These are phyloP conservation scores for Mycena filopes DNA, from an alignment of 768 basidiomycete species.

Conservation along the genomic window DNA sequence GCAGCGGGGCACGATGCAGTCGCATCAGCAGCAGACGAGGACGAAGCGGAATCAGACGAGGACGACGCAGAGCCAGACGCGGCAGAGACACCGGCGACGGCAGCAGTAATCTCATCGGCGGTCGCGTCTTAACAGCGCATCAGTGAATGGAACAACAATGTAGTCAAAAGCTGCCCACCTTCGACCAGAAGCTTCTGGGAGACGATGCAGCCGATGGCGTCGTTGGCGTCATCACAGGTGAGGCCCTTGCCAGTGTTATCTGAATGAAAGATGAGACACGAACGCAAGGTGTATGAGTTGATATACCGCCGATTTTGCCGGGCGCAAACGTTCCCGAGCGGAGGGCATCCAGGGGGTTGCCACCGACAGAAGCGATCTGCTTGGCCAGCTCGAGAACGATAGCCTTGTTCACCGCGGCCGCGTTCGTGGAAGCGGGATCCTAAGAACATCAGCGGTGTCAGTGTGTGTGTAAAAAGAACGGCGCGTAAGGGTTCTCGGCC, in stretches of 20 bases:
- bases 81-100: conserved; percentile 48
- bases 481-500: neutral
- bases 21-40: neutral
- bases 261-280: neutral
- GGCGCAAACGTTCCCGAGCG: conserved; percentile 73
- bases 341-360: conserved; percentile 66
- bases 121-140: conserved; percentile 52
- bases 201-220: conserved; percentile 70
- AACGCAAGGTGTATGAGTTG: neutral
- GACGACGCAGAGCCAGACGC: neutral
- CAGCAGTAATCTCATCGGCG: conserved; percentile 65
- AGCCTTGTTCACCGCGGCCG: conserved; percentile 70
- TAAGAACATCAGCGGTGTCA: conserved; percentile 34
- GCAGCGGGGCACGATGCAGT: no score
- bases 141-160: neutral
- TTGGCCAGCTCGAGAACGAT: conserved; percentile 70
- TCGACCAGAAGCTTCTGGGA: conserved; percentile 63
- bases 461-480: neutral
- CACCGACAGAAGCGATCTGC: conserved; percentile 73
- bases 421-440: conserved; percentile 70
- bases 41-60: conserved; percentile 8
- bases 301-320: conserved; percentile 49
- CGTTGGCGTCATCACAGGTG: conserved; percentile 63
- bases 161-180: neutral
- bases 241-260: conserved; percentile 67